Percentiles rank a stretch among this genome's conserved stretches.
Conservation (phyloP, 192 early-diverging fungal species). For the Linnemannia zychae region DNA sequence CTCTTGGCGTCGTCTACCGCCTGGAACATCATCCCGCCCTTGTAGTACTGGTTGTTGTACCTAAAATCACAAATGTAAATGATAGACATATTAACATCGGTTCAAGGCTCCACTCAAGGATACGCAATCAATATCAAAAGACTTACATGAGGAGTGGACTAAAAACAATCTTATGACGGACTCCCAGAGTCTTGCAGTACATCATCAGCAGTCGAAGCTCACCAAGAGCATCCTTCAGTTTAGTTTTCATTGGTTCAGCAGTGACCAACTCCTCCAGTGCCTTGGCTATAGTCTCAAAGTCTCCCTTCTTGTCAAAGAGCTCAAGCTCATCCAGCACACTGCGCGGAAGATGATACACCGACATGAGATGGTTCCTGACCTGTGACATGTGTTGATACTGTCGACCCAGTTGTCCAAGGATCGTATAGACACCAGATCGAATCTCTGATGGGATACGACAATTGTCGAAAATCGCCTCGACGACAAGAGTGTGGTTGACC, state of each 20-base stretch:
- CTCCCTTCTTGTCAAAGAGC: conserved; percentile 72
- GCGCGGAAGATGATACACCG: conserved; percentile 69
- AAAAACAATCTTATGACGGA: conserved; percentile 66
- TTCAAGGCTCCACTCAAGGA: background rate
- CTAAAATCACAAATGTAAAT: conserved; percentile 26
- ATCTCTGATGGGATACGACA: conserved; percentile 75
- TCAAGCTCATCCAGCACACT: conserved; percentile 75
- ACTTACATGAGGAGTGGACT: conserved; percentile 67
- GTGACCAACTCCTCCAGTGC: conserved; percentile 63
- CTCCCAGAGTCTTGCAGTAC: conserved; percentile 61
- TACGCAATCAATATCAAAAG: too few relatives aligned
- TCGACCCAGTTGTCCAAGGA: conserved; percentile 73
- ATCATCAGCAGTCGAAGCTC: conserved; percentile 56
- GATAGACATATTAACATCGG: background rate
- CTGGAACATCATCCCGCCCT: conserved; percentile 71
- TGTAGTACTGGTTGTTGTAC: conserved; percentile 71
- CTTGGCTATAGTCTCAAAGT: conserved; percentile 62
- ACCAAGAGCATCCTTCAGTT: conserved; percentile 54
- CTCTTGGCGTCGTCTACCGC: conserved; percentile 62
- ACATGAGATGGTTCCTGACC: conserved; percentile 71
- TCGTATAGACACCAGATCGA: conserved; percentile 65
- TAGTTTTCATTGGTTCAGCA: conserved; percentile 49
- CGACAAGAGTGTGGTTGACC: conserved; percentile 81
- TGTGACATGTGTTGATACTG: conserved; percentile 63
- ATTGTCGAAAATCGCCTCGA: conserved; percentile 81